A percentile compares a stretch with the other conserved stretches of the same genome.
Conservation (phyloP, 192 early-diverging fungal species). For the Backusella macrospora region DNA sequence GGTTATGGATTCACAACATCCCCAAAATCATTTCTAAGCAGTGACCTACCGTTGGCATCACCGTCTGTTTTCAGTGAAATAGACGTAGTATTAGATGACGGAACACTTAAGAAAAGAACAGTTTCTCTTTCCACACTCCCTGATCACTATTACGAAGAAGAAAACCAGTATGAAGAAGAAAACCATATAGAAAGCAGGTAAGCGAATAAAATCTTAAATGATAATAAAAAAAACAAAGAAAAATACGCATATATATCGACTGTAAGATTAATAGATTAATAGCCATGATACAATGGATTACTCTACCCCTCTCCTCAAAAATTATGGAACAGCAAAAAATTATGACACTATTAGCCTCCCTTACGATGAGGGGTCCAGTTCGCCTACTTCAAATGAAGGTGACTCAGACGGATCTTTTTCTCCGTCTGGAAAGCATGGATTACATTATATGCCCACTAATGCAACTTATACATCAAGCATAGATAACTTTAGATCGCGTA, state of each 20-base stretch:
- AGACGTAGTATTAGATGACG: slow-evolving; percentile 43
- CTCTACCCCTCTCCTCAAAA: slow-evolving; percentile 9
- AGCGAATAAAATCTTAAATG: background rate
- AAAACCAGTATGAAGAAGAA: background rate
- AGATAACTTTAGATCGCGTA: background rate
- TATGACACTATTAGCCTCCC: background rate
- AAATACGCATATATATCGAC: too few species aligned
- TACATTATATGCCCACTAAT: background rate
- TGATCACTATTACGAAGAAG: slow-evolving; percentile 6
- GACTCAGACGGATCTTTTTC: slow-evolving; percentile 27
- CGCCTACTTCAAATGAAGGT: slow-evolving; percentile 19
- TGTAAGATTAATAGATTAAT: background rate
- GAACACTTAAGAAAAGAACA: slow-evolving; percentile 36
- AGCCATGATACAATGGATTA: background rate
- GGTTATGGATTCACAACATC: slow-evolving; percentile 12
- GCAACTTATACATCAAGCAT: background rate
- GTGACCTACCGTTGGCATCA: background rate
- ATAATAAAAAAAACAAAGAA: background rate
- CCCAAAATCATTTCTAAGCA: background rate
- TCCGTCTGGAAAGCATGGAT: background rate
- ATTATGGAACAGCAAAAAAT: background rate
- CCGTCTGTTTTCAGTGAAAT: slow-evolving; percentile 23
- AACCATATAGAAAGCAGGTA: background rate
- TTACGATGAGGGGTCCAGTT: background rate
- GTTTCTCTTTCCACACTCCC: slow-evolving; percentile 42